Evolutionary conservation across 305 asterid genomes (phyloP).

Genomic region (Fraxinus sp.): DNA sequence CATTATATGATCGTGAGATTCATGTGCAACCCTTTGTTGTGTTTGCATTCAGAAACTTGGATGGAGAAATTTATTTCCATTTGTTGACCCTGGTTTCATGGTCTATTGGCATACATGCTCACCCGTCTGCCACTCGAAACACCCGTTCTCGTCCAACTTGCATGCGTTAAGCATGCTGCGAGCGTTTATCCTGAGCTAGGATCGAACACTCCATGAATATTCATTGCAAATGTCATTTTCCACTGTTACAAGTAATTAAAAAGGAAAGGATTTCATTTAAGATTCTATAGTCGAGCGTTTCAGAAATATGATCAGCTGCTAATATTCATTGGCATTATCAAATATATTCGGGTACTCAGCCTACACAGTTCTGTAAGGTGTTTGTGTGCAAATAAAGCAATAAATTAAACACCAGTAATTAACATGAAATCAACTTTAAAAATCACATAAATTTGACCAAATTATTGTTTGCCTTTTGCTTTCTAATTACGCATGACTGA

Average conservation of each 20-base stretch:
- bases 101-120: slow-evolving; percentile 64
- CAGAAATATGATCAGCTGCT: neutral
- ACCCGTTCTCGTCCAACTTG: neutral
- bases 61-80: slow-evolving; percentile 64
- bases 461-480: neutral
- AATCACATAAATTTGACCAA: neutral
- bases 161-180: neutral
- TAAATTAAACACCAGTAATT: neutral
- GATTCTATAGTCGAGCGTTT: neutral
- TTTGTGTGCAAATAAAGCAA: neutral
- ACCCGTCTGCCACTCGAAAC: neutral
- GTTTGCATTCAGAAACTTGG: slow-evolving; percentile 52
- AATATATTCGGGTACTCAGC: neutral
- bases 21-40: neutral
- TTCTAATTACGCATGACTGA: slow-evolving; percentile 37
- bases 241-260: neutral
- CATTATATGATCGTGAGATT: slow-evolving; percentile 19
- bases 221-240: neutral
- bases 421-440: neutral
- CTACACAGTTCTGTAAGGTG: neutral
- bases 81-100: slow-evolving; percentile 82
- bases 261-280: neutral
- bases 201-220: neutral
- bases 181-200: neutral
- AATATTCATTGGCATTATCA: neutral